phyloP scores from a whole-genome alignment of 2,329 filamentous ascomycete species.

The Hortaea sp. region DNA sequence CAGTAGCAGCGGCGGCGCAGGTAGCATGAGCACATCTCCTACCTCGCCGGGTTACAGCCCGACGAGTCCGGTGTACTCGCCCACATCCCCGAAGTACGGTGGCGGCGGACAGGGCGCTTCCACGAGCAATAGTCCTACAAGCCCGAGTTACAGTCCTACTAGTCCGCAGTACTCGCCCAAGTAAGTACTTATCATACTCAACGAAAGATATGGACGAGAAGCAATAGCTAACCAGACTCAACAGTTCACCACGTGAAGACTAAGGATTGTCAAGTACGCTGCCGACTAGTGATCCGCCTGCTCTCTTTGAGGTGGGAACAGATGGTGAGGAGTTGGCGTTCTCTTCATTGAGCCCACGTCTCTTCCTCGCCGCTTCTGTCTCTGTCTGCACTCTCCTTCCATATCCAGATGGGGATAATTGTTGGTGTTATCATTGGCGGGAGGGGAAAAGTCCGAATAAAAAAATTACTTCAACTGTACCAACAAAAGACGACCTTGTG shows the following conservation, averaged over 20 bases:
- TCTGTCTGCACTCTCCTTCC: too few species aligned
- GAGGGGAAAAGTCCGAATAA: too few species aligned
- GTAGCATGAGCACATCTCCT: constrained; percentile 16
- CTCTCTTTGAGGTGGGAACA: neutral
- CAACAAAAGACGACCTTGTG: too few species aligned
- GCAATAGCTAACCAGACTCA: neutral
- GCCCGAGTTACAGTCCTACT: constrained; percentile 45
- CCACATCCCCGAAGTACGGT: constrained; percentile 20
- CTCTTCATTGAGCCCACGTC: constrained; percentile 27
- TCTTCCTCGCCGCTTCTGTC: neutral
- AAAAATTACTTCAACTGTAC: too few species aligned
- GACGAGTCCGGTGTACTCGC: constrained; percentile 44
- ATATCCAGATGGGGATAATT: too few species aligned
- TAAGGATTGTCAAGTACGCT: neutral
- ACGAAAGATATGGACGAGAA: neutral
- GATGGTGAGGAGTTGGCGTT: constrained; percentile 11
- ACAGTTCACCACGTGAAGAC: constrained; percentile 22
- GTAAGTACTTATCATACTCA: constrained; percentile 26
- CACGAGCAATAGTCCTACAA: constrained; percentile 44
- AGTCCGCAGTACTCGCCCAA: constrained; percentile 41
- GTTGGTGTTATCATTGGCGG: too few species aligned
- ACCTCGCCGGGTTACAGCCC: constrained; percentile 37
- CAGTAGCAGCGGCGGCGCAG: constrained; percentile 32
- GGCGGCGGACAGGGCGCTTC: constrained; percentile 9
- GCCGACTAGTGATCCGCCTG: neutral